Conservation (phyloP, 257 asterid species). For the Thymus quinquecostatus region DNA sequence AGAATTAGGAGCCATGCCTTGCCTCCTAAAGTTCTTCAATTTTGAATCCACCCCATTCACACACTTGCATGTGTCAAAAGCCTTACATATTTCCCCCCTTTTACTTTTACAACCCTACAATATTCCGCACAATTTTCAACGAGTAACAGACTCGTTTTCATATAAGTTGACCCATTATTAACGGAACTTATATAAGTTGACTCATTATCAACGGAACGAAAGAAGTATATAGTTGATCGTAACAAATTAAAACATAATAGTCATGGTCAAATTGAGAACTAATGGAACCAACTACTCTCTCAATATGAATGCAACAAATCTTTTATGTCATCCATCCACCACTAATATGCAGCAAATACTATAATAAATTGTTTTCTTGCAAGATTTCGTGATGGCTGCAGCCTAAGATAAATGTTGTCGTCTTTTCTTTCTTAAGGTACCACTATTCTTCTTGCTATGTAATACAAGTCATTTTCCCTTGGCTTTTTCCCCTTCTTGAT, state of each 20-base stretch:
- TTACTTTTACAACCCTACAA: background rate
- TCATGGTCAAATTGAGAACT: too few species aligned
- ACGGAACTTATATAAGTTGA: too few species aligned
- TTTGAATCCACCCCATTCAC: conserved; percentile 32
- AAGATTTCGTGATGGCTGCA: conserved; percentile 28
- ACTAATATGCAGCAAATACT: background rate
- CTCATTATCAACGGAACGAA: too few species aligned
- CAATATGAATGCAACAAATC: background rate
- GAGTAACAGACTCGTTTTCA: too few species aligned
- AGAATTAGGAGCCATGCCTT: conserved; percentile 17
- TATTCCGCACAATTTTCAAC: background rate
- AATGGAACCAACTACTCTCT: too few species aligned
- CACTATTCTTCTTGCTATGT: conserved; percentile 18
- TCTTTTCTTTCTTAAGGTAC: conserved; percentile 21
- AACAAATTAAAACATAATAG: too few species aligned
- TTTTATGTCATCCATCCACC: background rate
- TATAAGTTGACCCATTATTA: too few species aligned
- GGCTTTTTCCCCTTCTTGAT: background rate
- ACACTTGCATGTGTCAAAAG: conserved; percentile 9
- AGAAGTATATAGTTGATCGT: too few species aligned
- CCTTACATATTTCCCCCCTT: background rate
- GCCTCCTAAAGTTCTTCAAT: conserved; percentile 14
- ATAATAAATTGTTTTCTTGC: conserved; percentile 18
- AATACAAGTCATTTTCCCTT: conserved; percentile 32
- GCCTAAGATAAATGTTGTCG: conserved; percentile 15